phyloP scores from a whole-genome alignment of 106 monocot genomes.

The Agapanthus africanus region DNA sequence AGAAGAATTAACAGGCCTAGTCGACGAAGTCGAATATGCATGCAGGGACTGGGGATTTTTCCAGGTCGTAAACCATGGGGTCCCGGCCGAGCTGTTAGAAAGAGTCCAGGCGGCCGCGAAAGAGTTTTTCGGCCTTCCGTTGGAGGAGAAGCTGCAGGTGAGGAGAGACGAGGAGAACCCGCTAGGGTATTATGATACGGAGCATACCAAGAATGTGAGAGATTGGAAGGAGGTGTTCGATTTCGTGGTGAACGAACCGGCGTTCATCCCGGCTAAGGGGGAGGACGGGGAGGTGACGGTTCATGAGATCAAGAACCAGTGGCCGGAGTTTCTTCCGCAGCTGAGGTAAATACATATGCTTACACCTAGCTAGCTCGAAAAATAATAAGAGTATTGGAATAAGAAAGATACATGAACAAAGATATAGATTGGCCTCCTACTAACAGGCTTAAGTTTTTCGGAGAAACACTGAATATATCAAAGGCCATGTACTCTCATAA shows the following conservation, averaged over 20 bases:
- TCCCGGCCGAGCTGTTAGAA: conserved; percentile 20
- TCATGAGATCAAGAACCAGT: conserved; percentile 30
- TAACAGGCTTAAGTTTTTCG: too few relatives aligned
- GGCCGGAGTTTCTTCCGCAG: conserved; percentile 35
- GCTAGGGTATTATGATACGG: conserved; percentile 41
- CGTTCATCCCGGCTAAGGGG: neutral
- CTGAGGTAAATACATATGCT: conserved; percentile 40
- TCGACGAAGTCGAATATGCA: conserved; percentile 36
- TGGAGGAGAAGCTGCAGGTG: conserved; percentile 48
- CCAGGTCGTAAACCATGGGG: conserved; percentile 71
- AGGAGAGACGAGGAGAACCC: conserved; percentile 42
- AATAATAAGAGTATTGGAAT: too few relatives aligned
- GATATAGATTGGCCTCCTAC: too few relatives aligned
- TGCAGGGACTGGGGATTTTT: conserved; percentile 73
- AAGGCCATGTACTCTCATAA: too few relatives aligned
- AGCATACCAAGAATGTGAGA: conserved; percentile 61
- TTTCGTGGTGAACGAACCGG: conserved; percentile 13
- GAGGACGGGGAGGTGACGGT: conserved; percentile 3
- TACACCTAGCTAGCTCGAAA: too few relatives aligned
- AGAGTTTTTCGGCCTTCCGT: conserved; percentile 45
- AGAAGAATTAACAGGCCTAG: conserved; percentile 10
- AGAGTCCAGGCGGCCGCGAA: conserved; percentile 20
- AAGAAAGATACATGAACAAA: too few relatives aligned
- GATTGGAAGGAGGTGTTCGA: conserved; percentile 73
- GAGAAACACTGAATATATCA: too few relatives aligned